Conservation (phyloP, 371 early-diverging fungal genomes). For the Choanephora cucurbitarum region DNA sequence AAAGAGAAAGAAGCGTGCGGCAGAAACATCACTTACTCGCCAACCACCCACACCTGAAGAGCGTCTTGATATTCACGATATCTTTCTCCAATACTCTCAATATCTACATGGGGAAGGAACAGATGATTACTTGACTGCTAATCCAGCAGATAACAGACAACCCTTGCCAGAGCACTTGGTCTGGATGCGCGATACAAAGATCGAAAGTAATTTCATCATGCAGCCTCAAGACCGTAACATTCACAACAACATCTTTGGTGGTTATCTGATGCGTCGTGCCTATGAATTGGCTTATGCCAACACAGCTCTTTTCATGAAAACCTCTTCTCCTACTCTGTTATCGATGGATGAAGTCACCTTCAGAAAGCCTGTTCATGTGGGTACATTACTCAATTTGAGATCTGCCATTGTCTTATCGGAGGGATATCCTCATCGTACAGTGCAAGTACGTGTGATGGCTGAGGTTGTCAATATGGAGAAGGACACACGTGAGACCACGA, state of each 20-base stretch:
- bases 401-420: constrained; percentile 69
- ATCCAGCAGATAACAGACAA: constrained; percentile 20
- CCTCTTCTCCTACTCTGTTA: constrained; percentile 51
- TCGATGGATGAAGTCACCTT: constrained; percentile 90
- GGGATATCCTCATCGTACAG: constrained; percentile 52
- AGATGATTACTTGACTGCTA: constrained; percentile 13
- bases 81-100: constrained; percentile 70
- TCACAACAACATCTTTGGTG: constrained; percentile 93
- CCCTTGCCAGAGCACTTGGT: constrained; percentile 64
- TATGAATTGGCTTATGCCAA: constrained; percentile 81
- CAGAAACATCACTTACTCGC: constrained; percentile 63
- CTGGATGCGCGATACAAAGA: constrained; percentile 83
- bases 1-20: constrained; percentile 64
- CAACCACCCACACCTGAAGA: constrained; percentile 86
- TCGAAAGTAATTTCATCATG: constrained; percentile 74
- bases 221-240: constrained; percentile 90
- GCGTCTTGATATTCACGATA: constrained; percentile 77
- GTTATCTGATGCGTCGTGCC: constrained; percentile 75
- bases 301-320: constrained; percentile 62
- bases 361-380: constrained; percentile 83
- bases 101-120: constrained; percentile 29
- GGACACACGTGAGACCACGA: constrained; percentile 65
- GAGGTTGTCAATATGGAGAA: constrained; percentile 73
- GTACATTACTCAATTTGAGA: constrained; percentile 71
- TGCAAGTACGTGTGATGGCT: constrained; percentile 72